Evolutionary conservation across 139 green algal species (phyloP).

Genomic region (Asterochloris erici): DNA sequence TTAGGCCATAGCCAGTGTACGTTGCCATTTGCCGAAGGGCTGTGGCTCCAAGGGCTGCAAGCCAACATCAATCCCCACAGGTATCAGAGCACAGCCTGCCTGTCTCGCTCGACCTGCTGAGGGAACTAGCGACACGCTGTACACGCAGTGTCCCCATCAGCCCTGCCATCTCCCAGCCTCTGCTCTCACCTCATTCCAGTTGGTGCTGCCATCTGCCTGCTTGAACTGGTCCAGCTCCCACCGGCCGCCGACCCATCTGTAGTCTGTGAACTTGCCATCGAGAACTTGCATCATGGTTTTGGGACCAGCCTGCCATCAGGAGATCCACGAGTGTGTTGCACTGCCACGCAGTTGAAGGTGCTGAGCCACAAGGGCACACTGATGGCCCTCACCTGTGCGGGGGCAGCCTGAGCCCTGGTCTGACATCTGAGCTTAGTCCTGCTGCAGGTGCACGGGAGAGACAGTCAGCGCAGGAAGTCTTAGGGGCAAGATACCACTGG

Average conservation of each 20-base stretch:
- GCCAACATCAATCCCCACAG: neutral
- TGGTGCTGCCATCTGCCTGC: slow-evolving; percentile 38
- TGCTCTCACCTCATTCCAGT: slow-evolving; percentile 65
- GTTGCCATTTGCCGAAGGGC: neutral
- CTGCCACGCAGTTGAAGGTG: too few species aligned
- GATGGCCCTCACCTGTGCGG: too few species aligned
- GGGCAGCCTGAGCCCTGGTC: too few species aligned
- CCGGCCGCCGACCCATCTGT: slow-evolving; percentile 75
- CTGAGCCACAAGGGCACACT: too few species aligned
- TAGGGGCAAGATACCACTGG: too few species aligned
- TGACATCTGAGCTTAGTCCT: too few species aligned
- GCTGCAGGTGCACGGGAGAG: too few species aligned
- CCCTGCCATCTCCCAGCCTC: too few species aligned
- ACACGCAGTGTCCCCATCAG: too few species aligned
- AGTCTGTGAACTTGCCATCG: slow-evolving; percentile 81
- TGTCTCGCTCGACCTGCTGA: neutral
- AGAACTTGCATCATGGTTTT: slow-evolving; percentile 37
- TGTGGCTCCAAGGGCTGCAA: neutral
- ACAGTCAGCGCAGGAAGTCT: too few species aligned
- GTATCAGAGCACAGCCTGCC: neutral
- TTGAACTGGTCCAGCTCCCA: slow-evolving; percentile 67
- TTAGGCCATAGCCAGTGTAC: neutral
- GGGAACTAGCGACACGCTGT: neutral
- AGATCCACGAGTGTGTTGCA: too few species aligned
- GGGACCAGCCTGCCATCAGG: neutral